phyloP scores from a whole-genome alignment of 2,329 filamentous ascomycete species.

The Microdochium paspali region DNA sequence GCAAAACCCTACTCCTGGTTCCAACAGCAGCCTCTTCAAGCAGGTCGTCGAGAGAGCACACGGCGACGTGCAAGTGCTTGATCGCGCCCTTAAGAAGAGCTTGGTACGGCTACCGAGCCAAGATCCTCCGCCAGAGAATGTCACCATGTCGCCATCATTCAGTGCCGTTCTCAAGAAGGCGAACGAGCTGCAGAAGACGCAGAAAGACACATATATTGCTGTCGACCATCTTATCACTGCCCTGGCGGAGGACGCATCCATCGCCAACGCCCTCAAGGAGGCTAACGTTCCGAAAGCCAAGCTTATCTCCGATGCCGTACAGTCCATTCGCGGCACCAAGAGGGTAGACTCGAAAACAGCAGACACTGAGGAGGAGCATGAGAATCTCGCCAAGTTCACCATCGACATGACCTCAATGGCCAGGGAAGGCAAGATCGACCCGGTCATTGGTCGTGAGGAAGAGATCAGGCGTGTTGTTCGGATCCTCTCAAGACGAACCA shows the following conservation, averaged over 20 bases:
- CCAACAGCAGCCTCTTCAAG: slow-evolving; percentile 71
- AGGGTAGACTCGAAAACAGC: slow-evolving; percentile 94
- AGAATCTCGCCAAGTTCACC: slow-evolving; percentile 96
- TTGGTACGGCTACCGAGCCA: slow-evolving; percentile 88
- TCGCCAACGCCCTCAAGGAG: slow-evolving; percentile 70
- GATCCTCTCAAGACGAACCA: slow-evolving; percentile 86
- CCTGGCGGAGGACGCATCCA: slow-evolving; percentile 66
- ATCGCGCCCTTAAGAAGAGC: slow-evolving; percentile 82
- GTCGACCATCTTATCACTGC: slow-evolving; percentile 90
- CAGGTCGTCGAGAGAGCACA: slow-evolving; percentile 92
- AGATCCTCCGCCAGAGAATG: slow-evolving; percentile 84
- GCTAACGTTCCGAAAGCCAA: slow-evolving; percentile 88
- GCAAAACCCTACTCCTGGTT: slow-evolving; percentile 60
- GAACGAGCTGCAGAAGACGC: slow-evolving; percentile 87
- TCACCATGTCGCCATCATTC: slow-evolving; percentile 74
- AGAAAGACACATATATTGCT: slow-evolving; percentile 91
- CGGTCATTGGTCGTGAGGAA: slow-evolving; percentile 92
- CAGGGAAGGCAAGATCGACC: slow-evolving; percentile 93
- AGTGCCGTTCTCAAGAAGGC: slow-evolving; percentile 75
- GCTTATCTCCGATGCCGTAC: slow-evolving; percentile 81
- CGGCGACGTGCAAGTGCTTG: slow-evolving; percentile 82
- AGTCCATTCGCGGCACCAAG: slow-evolving; percentile 84
- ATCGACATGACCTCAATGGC: slow-evolving; percentile 98
- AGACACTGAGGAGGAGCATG: slow-evolving; percentile 83
- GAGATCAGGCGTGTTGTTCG: slow-evolving; percentile 88